Percentiles rank a stretch among this genome's conserved stretches.
Evolutionary conservation across 345 rosid species (phyloP).

Genomic region (Sisymbrium altissimum): DNA sequence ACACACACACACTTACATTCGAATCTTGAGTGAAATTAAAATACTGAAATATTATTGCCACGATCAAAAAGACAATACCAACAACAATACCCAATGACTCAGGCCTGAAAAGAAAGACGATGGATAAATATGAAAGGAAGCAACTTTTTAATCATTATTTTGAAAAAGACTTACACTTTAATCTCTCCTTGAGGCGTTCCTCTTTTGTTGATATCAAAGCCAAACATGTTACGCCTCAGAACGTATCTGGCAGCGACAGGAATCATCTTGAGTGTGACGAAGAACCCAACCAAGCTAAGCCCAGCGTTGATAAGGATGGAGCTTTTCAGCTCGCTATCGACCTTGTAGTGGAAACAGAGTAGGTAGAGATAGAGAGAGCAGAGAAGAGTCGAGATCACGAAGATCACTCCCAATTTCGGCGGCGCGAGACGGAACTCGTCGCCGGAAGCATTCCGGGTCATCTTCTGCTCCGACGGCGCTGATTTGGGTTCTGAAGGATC

Average conservation of each 20-base stretch:
- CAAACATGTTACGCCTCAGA: constrained; percentile 70
- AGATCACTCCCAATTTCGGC: constrained; percentile 57
- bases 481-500: not conserved
- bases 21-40: constrained; percentile 93
- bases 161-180: constrained; percentile 62
- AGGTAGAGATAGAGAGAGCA: constrained; percentile 62
- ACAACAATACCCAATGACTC: constrained; percentile 93
- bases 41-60: constrained; percentile 81
- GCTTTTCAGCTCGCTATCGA: constrained; percentile 53
- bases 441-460: constrained; percentile 12
- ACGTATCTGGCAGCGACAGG: constrained; percentile 87
- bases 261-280: constrained; percentile 61
- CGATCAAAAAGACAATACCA: constrained; percentile 76
- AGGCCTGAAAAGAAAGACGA: constrained; percentile 49
- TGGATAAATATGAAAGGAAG: not conserved
- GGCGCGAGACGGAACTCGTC: constrained; percentile 43
- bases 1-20: constrained; percentile 57
- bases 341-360: constrained; percentile 52
- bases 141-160: not conserved
- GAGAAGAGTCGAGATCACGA: constrained; percentile 52
- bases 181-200: constrained; percentile 78
- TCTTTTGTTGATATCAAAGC: constrained; percentile 87
- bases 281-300: constrained; percentile 70
- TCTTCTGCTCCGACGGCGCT: constrained; percentile 15
- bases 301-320: constrained; percentile 81